phyloP scores from a whole-genome alignment of 352 stramenopile species.

The Aphanomyces euteiches region DNA sequence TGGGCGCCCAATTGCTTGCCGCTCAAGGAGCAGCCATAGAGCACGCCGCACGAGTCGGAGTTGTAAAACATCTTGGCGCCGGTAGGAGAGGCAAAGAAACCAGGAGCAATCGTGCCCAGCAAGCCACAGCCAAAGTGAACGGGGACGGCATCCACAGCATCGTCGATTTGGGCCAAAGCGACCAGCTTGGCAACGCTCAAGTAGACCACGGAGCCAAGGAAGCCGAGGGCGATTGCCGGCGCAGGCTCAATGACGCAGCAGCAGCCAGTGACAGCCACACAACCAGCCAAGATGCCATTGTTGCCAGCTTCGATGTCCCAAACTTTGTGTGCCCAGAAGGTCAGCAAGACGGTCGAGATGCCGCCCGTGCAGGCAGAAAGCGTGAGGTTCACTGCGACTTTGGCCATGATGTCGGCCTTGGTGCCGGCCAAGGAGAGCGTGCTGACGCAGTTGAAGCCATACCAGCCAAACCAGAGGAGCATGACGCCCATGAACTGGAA shows the following conservation, averaged over 20 bases:
- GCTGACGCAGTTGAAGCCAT: constrained; percentile 83
- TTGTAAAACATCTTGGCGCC: constrained; percentile 33
- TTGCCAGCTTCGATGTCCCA: constrained; percentile 48
- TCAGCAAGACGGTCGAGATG: constrained; percentile 59
- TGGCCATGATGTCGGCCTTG: constrained; percentile 38
- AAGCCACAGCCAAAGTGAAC: constrained; percentile 74
- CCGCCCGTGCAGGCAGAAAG: constrained; percentile 55
- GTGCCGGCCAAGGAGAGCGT: constrained; percentile 47
- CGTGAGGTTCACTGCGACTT: constrained; percentile 72
- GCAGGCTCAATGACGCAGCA: constrained; percentile 59
- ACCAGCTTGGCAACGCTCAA: constrained; percentile 31
- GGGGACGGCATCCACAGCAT: constrained; percentile 77
- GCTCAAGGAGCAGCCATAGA: constrained; percentile 39
- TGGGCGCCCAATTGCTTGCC: constrained; percentile 36
- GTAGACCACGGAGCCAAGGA: constrained; percentile 32
- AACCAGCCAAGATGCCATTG: constrained; percentile 69
- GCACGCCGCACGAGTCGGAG: constrained; percentile 27
- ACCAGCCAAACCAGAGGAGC: constrained; percentile 83
- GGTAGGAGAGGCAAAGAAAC: constrained; percentile 57
- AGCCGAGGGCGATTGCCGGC: constrained; percentile 66
- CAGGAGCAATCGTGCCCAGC: constrained; percentile 61
- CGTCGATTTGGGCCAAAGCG: constrained; percentile 55
- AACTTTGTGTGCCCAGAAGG: constrained; percentile 20
- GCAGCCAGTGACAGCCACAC: constrained; percentile 78
- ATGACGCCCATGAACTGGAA: constrained; percentile 65